phyloP scores from a whole-genome alignment of 1,284 basidiomycete species.

The Ceratobasidium sp. region DNA sequence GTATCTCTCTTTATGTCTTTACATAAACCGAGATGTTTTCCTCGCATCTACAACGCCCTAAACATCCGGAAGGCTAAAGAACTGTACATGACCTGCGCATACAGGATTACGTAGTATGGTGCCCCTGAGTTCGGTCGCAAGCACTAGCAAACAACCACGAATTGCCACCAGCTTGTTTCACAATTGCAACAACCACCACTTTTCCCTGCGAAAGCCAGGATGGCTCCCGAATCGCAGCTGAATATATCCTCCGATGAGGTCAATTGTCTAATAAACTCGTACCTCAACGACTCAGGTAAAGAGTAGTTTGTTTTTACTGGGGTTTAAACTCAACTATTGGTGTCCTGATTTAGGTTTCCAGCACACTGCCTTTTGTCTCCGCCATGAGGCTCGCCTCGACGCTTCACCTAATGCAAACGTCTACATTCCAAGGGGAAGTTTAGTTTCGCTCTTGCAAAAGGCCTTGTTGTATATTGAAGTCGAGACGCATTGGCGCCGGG shows the following conservation, averaged over 20 bases:
- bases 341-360: slow-evolving; percentile 67
- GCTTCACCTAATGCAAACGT: slow-evolving; percentile 62
- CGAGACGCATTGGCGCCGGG: slow-evolving; percentile 72
- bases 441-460: slow-evolving; percentile 81
- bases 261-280: slow-evolving; percentile 84
- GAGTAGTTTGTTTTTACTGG: slow-evolving; percentile 19
- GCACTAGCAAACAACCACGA: neutral
- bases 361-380: slow-evolving; percentile 80
- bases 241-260: slow-evolving; percentile 81
- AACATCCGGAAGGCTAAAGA: neutral
- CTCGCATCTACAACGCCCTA: neutral
- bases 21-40: neutral
- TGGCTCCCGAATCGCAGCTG: slow-evolving; percentile 35
- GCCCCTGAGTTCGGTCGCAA: neutral
- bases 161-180: slow-evolving; percentile 34
- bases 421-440: slow-evolving; percentile 81
- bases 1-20: neutral
- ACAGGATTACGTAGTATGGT: slow-evolving; percentile 17
- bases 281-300: slow-evolving; percentile 80
- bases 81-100: slow-evolving; percentile 38
- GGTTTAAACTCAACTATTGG: slow-evolving; percentile 41
- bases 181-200: slow-evolving; percentile 29
- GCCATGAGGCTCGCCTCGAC: slow-evolving; percentile 74
- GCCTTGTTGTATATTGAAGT: slow-evolving; percentile 85
- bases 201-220: slow-evolving; percentile 19